Evolutionary conservation across 768 basidiomycete species (phyloP), one percentile per base, ranked within the genome.

Genomic region (Jaapia argillacea): DNA sequence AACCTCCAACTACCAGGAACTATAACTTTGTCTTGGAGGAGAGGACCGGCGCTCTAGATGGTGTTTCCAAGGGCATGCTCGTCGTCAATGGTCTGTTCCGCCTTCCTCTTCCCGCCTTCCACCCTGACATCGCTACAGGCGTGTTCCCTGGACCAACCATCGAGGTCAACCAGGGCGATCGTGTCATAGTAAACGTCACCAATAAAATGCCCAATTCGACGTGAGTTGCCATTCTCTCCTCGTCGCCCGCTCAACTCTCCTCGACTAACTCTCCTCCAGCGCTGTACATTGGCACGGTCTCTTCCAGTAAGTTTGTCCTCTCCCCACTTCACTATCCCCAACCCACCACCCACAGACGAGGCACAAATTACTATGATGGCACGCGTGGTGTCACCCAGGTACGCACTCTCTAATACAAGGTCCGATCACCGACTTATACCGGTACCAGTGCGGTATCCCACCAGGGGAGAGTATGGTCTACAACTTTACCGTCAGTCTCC

Each of bases 1-100:
- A n/a, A n/a, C n/a, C n/a, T n/a, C n/a, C n/a, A n/a, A n/a, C n/a
- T n/a, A n/a, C n/a, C n/a, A n/a, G n/a, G n/a, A n/a, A n/a, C n/a
- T 70, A 63, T 41, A 62, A 64, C 36, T 74, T 70, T 60, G 60
- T 61, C n/a, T 53, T 74, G 5, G 57, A 61, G 10, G 54, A 64
- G 46, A 54, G 62, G n/a, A 46, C 46, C 3, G 64, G 66, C 2
- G 56, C 69, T 1, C 69, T 67, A 1, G 68, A 72, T 47, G 71
- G 66, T 33, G 56, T 65, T 25, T 50, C 62, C 36, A 61, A 65
- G 36, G 52, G 53, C 1, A 69, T 72, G 68, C 55, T 72, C 3
- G 71, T 71, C 38, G 70, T 74, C 22, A 74, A 74, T 24, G 66
- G 71, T 60, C 44, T 25, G 53, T 33, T 20, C 25, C 16, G 20